Percentiles rank a stretch among this genome's conserved stretches.
Conservation (phyloP, 2,329 filamentous ascomycete species). For the Graphilbum ipis-grandicollis region DNA sequence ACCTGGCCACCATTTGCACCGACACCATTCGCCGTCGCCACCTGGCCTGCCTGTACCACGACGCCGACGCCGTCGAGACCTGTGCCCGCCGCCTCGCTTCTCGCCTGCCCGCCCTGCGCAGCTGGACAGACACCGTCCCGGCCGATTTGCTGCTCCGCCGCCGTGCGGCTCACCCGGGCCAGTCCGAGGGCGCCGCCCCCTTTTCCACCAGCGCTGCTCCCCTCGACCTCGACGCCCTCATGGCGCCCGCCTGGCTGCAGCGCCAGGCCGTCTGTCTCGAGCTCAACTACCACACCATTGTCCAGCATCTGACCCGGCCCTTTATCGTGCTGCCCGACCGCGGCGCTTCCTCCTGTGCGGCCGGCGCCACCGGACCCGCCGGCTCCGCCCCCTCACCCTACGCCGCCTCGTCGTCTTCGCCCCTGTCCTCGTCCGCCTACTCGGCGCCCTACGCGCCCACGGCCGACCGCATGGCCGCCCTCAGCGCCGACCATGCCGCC, state of each 20-base stretch:
- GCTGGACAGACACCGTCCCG: constrained; percentile 1
- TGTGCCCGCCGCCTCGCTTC: constrained; percentile 3
- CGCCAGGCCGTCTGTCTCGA: constrained; percentile 16
- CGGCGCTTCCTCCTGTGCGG: neutral
- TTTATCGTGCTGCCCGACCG: constrained; percentile 12
- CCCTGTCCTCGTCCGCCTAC: too few species aligned
- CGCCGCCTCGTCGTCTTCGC: too few species aligned
- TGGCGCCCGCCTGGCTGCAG: constrained; percentile 10
- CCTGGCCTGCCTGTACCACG: constrained; percentile 12
- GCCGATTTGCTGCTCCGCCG: neutral
- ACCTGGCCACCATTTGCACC: constrained; percentile 14
- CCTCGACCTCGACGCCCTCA: constrained; percentile 12
- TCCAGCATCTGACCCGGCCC: constrained; percentile 14
- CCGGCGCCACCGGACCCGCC: too few species aligned
- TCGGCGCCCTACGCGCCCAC: constrained; percentile 6
- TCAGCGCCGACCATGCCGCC: constrained; percentile 13
- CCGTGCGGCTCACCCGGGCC: neutral
- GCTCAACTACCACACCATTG: constrained; percentile 14
- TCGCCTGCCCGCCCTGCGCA: neutral
- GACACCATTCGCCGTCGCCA: constrained; percentile 9
- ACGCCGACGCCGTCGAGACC: constrained; percentile 11
- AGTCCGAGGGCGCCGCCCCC: constrained; percentile 5
- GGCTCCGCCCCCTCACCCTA: too few species aligned
- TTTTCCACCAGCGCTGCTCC: constrained; percentile 14
- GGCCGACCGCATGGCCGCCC: constrained; percentile 3